Evolutionary conservation across 441 rosid genomes (phyloP).

Genomic region (Adansonia rubrostipa): DNA sequence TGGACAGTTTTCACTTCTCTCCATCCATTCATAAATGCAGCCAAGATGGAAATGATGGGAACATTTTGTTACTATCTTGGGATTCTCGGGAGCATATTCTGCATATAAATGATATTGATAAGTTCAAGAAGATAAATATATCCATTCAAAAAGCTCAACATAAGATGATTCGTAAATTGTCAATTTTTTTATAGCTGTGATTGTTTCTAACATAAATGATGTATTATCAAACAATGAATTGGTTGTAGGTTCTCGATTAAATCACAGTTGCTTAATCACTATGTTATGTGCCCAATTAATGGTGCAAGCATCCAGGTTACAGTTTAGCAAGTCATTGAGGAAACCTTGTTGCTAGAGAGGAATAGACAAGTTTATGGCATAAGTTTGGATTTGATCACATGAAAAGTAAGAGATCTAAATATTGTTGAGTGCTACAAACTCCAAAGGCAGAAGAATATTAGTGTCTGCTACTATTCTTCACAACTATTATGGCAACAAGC

Average conservation of each 20-base stretch:
- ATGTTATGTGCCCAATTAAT: not conserved
- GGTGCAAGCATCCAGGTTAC: not conserved
- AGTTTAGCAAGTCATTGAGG: not conserved
- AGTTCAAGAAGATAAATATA: constrained; percentile 5
- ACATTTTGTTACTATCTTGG: constrained; percentile 68
- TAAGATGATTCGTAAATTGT: not conserved
- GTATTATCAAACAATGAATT: not conserved
- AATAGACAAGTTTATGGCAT: not conserved
- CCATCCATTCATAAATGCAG: constrained; percentile 85
- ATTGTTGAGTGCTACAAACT: not conserved
- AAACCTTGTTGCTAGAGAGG: not conserved
- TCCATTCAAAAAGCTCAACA: not conserved
- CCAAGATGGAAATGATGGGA: constrained; percentile 76
- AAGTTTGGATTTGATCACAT: not conserved
- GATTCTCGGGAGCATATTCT: constrained; percentile 73
- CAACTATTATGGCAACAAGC: not conserved
- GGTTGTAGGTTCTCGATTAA: not conserved
- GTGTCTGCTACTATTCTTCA: not conserved
- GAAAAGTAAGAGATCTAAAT: not conserved
- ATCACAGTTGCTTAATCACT: not conserved
- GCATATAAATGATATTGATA: constrained; percentile 23
- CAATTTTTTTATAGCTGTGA: not conserved
- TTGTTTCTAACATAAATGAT: not conserved
- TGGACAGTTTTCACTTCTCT: constrained; percentile 77
- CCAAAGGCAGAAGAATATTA: not conserved